phyloP scores from a whole-genome alignment of 1,284 basidiomycete species.

The Xerocomus cyaneibrunnescens region DNA sequence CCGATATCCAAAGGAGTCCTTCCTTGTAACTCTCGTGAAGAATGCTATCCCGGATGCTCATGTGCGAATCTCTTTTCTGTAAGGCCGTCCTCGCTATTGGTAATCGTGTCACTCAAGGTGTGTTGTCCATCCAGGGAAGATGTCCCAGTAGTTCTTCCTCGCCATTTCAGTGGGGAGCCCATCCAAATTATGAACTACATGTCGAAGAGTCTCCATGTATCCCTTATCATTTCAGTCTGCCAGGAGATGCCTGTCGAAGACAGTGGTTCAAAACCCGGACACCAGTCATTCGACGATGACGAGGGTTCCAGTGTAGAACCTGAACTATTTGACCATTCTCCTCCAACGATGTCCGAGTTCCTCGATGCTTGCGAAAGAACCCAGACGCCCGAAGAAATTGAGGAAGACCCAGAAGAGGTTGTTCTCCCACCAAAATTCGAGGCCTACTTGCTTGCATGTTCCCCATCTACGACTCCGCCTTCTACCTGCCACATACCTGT shows the following conservation, averaged over 20 bases:
- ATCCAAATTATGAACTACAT: constrained; percentile 10
- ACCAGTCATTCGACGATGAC: not conserved
- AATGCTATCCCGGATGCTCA: not conserved
- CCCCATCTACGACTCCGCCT: not conserved
- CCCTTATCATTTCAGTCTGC: constrained; percentile 4
- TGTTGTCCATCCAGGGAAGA: constrained; percentile 3
- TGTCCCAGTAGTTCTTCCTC: constrained; percentile 6
- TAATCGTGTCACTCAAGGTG: not conserved
- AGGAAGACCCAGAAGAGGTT: not conserved
- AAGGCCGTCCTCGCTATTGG: not conserved
- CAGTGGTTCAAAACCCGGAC: not conserved
- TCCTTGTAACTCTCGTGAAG: constrained; percentile 7
- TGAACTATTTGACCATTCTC: not conserved
- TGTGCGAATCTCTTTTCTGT: not conserved
- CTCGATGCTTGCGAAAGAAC: constrained; percentile 1
- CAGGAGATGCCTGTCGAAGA: not conserved
- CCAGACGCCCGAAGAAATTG: not conserved
- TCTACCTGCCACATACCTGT: constrained; percentile 2
- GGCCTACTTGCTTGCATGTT: not conserved
- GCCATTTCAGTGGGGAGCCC: constrained; percentile 7
- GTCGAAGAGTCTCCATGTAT: not conserved
- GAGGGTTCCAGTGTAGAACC: not conserved
- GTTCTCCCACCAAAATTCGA: constrained; percentile 3
- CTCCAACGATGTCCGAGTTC: constrained; percentile 4
- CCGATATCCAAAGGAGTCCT: constrained; percentile 8